phyloP scores from a whole-genome alignment of 306 rosid genomes.

The Citrullus mucosospermus region DNA sequence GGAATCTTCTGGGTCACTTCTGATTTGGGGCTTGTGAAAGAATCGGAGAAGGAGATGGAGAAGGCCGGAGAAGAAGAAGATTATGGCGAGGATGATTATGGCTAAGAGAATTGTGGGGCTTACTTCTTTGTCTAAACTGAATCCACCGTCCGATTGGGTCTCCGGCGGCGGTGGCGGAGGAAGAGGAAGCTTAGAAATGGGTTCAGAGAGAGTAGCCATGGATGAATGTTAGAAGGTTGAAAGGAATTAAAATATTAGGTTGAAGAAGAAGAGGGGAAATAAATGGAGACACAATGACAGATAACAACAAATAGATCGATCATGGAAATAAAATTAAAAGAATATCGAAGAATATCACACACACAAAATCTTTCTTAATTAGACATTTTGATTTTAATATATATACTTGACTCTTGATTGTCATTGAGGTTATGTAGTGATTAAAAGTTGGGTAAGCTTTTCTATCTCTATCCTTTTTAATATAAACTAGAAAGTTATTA shows the following conservation, averaged over 20 bases:
- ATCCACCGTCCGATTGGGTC: conserved; percentile 8
- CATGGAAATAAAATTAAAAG: background rate
- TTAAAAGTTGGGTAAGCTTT: background rate
- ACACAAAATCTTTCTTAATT: background rate
- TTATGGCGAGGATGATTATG: conserved; percentile 58
- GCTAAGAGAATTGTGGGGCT: conserved; percentile 65
- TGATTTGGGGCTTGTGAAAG: conserved; percentile 39
- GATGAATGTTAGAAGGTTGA: background rate
- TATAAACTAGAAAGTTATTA: too few relatives aligned
- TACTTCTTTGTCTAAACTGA: conserved; percentile 33
- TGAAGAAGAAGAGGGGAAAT: conserved; percentile 7
- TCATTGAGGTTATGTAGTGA: background rate
- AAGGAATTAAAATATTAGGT: background rate
- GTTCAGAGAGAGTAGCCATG: background rate
- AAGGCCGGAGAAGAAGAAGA: conserved; percentile 83
- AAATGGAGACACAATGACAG: conserved; percentile 23
- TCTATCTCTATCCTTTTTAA: too few relatives aligned
- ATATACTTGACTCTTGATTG: background rate
- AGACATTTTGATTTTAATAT: background rate
- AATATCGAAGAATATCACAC: background rate
- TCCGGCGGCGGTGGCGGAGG: conserved; percentile 19
- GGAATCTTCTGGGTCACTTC: conserved; percentile 47
- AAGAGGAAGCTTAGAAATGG: background rate
- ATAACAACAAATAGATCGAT: conserved; percentile 12
- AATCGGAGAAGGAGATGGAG: conserved; percentile 80